Conservation (phyloP, 495 filamentous ascomycete genomes). For the Penicillium turbatum region DNA sequence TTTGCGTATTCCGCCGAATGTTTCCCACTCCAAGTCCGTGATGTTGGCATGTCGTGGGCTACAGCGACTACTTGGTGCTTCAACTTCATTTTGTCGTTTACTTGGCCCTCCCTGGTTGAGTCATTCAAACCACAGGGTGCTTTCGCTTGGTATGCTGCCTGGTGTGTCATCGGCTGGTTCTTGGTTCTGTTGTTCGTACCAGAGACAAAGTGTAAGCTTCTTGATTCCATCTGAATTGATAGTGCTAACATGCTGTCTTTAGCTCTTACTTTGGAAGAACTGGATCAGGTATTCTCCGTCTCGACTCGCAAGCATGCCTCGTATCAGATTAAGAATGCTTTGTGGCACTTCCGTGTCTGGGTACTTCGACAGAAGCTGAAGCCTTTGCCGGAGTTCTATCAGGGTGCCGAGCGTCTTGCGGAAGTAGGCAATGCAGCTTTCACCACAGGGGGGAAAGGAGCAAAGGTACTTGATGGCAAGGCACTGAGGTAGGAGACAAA, state of each 20-base stretch:
- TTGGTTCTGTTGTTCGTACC: constrained; percentile 53
- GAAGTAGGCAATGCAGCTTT: constrained; percentile 30
- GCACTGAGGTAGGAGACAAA: no score
- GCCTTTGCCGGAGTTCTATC: constrained; percentile 44
- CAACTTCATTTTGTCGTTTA: constrained; percentile 54
- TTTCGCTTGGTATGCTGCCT: constrained; percentile 60
- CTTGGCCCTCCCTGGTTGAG: constrained; percentile 48
- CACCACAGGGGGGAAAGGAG: not conserved
- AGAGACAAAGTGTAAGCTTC: constrained; percentile 50
- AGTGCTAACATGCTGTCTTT: constrained; percentile 1
- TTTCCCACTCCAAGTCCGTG: constrained; percentile 57
- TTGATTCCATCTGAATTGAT: not conserved
- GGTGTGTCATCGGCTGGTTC: constrained; percentile 54
- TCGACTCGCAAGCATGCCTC: constrained; percentile 45
- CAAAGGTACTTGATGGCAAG: not conserved
- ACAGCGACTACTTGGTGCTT: constrained; percentile 51
- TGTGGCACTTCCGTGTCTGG: constrained; percentile 51
- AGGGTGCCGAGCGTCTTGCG: constrained; percentile 30
- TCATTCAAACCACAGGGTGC: constrained; percentile 53
- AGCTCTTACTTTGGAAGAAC: constrained; percentile 49
- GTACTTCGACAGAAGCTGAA: constrained; percentile 46
- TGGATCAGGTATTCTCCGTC: constrained; percentile 52
- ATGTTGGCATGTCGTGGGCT: constrained; percentile 65
- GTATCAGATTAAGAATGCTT: constrained; percentile 44
- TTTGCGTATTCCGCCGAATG: constrained; percentile 57